Base-by-base conservation (phyloP, 345 rosid genomes). In the Camelina laxa region DNA sequence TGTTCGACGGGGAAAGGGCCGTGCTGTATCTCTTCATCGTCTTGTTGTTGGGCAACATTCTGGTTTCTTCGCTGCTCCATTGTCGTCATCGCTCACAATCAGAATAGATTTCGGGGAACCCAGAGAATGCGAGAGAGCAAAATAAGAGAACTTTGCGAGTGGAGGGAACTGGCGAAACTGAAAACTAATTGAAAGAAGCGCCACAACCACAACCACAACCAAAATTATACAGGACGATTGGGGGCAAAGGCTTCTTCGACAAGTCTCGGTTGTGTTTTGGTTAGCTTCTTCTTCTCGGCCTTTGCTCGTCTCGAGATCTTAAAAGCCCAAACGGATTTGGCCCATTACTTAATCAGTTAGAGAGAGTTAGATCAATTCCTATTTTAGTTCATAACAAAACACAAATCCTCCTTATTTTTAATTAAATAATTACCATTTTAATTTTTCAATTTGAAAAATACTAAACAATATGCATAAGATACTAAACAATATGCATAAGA, bases 1-100 rank as follows among this genome's bases (percentile, higher is more conserved):
- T 81, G 84, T 75, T 83, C 82, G 15, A 83, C 80, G 50, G 84
- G 84, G 42, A 81, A 79, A 60, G 82, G 82, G 13, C 86, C 84
- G 67, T 81, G 82, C n/a, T 79, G 84, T 41, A 17, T 67, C 69
- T 83, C 86, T 75, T 73, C 86, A 9, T 65, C 84, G 69, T 78
- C 79, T 72, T 75, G 80, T 44, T 74, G 82, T 41, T 77, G 82
- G 13, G 48, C 79, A 60, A 60, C 1, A 22, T 50, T 81, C 41
- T 75, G 82, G 15, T 72, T 72, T 62, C 79, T 72, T 9, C 76
- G 77, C 70, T 81, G 86, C 72, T 83, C 84, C 84, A 81, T 69
- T 31, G 41, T 75, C 69, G 81, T 67, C 76, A 72, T 71, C 16
- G 57, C 44, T 59, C 24, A 65, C 69, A n/a, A 51, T 50, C 64